These are phyloP conservation scores for Beauveria medogensis DNA, from an alignment of 2,329 filamentous ascomycete genomes.

Conservation along the genomic window DNA sequence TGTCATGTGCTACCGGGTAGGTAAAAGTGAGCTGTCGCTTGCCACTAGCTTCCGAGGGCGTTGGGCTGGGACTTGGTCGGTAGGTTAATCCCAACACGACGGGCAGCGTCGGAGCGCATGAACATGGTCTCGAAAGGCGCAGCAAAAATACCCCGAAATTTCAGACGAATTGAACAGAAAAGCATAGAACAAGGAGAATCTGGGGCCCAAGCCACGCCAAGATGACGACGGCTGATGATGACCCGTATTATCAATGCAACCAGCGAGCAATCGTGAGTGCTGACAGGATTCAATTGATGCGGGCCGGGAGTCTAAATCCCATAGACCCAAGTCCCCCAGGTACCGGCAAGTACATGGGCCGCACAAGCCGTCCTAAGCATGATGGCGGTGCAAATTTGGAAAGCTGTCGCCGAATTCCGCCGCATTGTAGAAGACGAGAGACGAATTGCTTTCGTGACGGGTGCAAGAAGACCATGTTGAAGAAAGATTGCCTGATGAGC, in stretches of 20 bases:
- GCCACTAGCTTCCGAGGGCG: not conserved
- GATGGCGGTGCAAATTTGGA: not conserved
- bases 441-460: not conserved
- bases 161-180: too few species aligned
- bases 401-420: not conserved
- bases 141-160: not conserved
- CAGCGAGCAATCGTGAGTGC: not conserved
- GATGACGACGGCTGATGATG: conserved; percentile 3
- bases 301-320: not conserved
- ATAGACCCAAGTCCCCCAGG: not conserved
- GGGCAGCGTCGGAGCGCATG: not conserved
- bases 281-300: conserved; percentile 2
- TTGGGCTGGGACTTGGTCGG: not conserved
- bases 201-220: not conserved
- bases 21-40: conserved; percentile 2
- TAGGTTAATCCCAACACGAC: not conserved
- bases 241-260: not conserved
- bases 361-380: not conserved
- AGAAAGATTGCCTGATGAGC: not conserved
- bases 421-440: not conserved
- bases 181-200: not conserved
- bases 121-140: not conserved
- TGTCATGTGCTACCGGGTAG: conserved; percentile 9
- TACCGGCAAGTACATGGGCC: not conserved
- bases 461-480: too few species aligned